These are phyloP conservation scores for Sergeia podlipaevii DNA, from an alignment of 208 protist species.

Conservation along the genomic window DNA sequence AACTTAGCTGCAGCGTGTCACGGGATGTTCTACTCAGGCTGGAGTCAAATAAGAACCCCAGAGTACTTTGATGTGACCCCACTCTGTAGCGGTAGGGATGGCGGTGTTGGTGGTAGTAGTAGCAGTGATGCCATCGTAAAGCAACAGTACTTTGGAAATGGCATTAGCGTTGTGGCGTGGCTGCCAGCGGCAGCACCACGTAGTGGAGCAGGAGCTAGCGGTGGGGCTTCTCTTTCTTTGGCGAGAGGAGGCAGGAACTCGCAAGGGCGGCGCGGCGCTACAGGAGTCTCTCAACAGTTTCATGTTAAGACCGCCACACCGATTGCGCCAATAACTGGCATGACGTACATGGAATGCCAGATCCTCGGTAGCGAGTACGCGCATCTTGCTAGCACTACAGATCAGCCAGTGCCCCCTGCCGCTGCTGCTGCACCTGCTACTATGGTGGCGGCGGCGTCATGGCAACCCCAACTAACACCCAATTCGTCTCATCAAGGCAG, in stretches of 20 bases:
- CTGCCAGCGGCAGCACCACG: too few species aligned
- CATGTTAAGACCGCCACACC: conserved; percentile 60
- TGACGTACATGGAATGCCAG: conserved; percentile 70
- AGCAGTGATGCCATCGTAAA: conserved; percentile 18
- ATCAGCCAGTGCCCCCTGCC: too few species aligned
- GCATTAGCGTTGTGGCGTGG: conserved; percentile 21
- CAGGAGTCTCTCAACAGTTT: conserved; percentile 17
- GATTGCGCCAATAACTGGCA: conserved; percentile 32
- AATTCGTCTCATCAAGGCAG: too few species aligned
- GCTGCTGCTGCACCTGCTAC: too few species aligned
- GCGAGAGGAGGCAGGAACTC: not conserved
- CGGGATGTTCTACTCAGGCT: conserved; percentile 69
- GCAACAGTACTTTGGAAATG: conserved; percentile 22
- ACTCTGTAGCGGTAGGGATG: too few species aligned
- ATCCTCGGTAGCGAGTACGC: too few species aligned
- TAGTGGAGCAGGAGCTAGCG: too few species aligned
- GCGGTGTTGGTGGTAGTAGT: conserved; percentile 10
- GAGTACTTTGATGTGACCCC: not conserved
- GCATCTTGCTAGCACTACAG: too few species aligned
- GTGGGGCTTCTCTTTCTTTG: not conserved
- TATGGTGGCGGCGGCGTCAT: too few species aligned
- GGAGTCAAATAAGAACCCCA: conserved; percentile 12
- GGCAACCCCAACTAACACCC: too few species aligned
- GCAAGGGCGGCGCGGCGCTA: conserved; percentile 1
- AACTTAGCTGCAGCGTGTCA: too few species aligned